Evolutionary conservation across 495 filamentous ascomycete genomes (phyloP), one percentile per base, ranked within the genome.

Genomic region (Chaetomidium leptoderma): DNA sequence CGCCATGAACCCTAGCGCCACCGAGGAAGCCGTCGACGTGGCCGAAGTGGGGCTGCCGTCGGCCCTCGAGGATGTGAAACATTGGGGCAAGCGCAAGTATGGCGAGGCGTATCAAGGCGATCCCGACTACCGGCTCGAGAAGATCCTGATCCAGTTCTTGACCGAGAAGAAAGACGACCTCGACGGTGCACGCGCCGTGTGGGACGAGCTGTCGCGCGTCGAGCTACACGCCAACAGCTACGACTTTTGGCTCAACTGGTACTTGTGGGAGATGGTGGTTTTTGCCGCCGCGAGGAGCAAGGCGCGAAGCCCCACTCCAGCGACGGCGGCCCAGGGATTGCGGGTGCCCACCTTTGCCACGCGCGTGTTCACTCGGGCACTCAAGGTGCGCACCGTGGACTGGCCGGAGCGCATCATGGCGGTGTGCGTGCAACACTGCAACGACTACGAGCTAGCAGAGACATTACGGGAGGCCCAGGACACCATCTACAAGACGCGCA

Each of bases 191-290:
- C 82, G 92, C 27, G 77, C 79, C 30, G 82, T 86, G 14, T 97
- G 89, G 85, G 83, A 84, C 60, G 78, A 81, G 11, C 77, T 98
- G 36, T 79, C 86, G 3, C 55, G 40, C 10, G 66, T 72, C 26
- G 66, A 78, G 21, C 77, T 83, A 14, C 84, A 88, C 35, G 85
- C 84, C 19, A 79, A 88, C 60, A 90, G 85, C 64, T 89, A 89
- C 63, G 89, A 95, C 63, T 97, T 97, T 65, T 98, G 93, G 93
- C 81, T 91, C 30, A 81, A 85, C 36, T 96, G 88, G 68, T 96
- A 95, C 69, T 72, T 84, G 39, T 98, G 90, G 90, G 93, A 96
- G 70, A 84, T 97, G 77, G 79, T 86, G 48, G 70, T 74, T 16
- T 78, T 76, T 47, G 39, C 69, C 4, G 65, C 78, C 6, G 68